These are phyloP conservation scores for Liriodendron chinense DNA, from an alignment of 164 flowering plant genomes.

Conservation along the genomic window DNA sequence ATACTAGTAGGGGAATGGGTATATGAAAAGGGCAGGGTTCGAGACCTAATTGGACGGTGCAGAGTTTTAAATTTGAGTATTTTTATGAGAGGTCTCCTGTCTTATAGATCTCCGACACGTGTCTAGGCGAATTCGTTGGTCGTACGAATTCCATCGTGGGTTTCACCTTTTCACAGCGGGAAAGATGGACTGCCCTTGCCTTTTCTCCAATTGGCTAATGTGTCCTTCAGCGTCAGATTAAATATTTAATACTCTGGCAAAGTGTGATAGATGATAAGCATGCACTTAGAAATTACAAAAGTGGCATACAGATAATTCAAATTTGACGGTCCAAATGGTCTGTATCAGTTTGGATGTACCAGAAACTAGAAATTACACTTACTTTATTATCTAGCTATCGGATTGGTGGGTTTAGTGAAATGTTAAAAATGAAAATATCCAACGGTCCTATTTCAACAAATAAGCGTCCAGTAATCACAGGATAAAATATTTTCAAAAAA, in stretches of 20 bases:
- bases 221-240: neutral
- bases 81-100: conserved; percentile 18
- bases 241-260: neutral
- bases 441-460: no score
- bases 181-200: neutral
- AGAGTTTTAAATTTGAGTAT: neutral
- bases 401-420: no score
- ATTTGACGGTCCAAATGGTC: no score
- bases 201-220: neutral
- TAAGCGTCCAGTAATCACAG: no score
- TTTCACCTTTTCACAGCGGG: neutral
- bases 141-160: neutral
- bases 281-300: neutral
- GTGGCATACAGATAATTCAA: no score
- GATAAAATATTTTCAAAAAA: no score
- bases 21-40: conserved; percentile 5
- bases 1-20: neutral
- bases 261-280: neutral
- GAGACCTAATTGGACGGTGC: conserved; percentile 22
- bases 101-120: conserved; percentile 48
- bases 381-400: no score
- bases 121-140: conserved; percentile 10
- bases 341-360: no score
- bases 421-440: no score
- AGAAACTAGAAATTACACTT: no score